These are phyloP conservation scores for Trypanosoma vivax DNA, from an alignment of 208 protist species.

Conservation along the genomic window DNA sequence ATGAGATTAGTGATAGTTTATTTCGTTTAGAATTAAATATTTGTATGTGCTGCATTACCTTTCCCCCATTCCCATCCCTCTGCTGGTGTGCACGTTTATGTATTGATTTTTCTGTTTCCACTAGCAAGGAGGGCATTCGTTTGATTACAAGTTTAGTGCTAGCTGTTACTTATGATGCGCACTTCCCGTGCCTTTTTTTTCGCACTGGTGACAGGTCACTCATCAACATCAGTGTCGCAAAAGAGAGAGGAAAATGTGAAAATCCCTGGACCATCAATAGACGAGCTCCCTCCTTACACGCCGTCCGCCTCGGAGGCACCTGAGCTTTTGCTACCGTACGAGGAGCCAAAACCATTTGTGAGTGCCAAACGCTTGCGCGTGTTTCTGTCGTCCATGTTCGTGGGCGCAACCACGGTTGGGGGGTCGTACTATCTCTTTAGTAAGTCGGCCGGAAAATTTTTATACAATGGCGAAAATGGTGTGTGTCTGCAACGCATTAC, in stretches of 20 bases:
- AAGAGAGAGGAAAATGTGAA: neutral
- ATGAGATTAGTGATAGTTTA: too few relatives aligned
- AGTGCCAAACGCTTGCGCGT: slow-evolving; percentile 48
- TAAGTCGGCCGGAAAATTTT: slow-evolving; percentile 44
- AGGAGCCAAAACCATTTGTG: slow-evolving; percentile 80
- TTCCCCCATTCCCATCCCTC: too few relatives aligned
- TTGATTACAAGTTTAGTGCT: too few relatives aligned
- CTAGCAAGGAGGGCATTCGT: too few relatives aligned
- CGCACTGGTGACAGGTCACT: neutral
- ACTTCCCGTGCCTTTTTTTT: slow-evolving; percentile 2
- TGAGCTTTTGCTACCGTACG: slow-evolving; percentile 63
- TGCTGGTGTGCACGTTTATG: too few relatives aligned
- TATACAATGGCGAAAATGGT: slow-evolving; percentile 51
- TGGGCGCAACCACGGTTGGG: slow-evolving; percentile 50
- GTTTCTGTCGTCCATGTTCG: slow-evolving; percentile 57
- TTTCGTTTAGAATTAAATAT: too few relatives aligned
- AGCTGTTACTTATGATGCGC: slow-evolving; percentile 8
- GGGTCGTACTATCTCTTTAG: slow-evolving; percentile 72
- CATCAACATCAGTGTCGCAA: slow-evolving; percentile 2
- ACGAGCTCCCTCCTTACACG: slow-evolving; percentile 16
- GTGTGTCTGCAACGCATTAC: slow-evolving; percentile 27
- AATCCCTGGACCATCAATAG: neutral
- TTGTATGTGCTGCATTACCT: too few relatives aligned
- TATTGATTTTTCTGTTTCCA: neutral
- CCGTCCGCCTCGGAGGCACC: slow-evolving; percentile 57